phyloP scores from a whole-genome alignment of 176 grass and related monocot species.

The Themeda triandra region DNA sequence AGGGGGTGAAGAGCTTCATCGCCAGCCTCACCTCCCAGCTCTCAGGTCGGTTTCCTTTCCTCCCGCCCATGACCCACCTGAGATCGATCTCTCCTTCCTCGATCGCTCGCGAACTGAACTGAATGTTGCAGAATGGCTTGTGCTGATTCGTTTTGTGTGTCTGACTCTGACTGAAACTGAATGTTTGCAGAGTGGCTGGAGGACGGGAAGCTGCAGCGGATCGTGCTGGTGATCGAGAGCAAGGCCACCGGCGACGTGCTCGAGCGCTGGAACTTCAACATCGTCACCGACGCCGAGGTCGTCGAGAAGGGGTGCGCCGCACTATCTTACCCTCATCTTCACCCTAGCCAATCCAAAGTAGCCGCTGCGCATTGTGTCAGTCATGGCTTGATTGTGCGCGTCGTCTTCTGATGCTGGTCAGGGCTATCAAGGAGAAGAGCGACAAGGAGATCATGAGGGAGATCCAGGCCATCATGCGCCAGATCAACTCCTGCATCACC shows the following conservation, averaged over 20 bases:
- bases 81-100: neutral
- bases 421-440: constrained; percentile 82
- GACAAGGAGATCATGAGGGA: constrained; percentile 99
- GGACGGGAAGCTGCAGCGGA: constrained; percentile 82
- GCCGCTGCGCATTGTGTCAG: neutral
- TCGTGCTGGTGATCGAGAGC: constrained; percentile 96
- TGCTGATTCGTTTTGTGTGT: neutral
- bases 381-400: neutral
- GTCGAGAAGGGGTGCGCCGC: constrained; percentile 72
- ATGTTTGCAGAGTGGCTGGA: constrained; percentile 75
- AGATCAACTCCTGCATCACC: constrained; percentile 88
- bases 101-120: neutral
- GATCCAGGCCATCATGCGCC: constrained; percentile 99
- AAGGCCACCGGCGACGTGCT: constrained; percentile 87
- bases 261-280: constrained; percentile 97
- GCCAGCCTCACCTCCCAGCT: constrained; percentile 75
- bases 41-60: constrained; percentile 41
- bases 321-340: neutral
- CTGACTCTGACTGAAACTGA: neutral
- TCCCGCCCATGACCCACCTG: no score
- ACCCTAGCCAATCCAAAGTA: neutral
- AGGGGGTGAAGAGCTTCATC: constrained; percentile 75
- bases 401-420: constrained; percentile 15
- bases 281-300: constrained; percentile 82
- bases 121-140: neutral